phyloP scores from a whole-genome alignment of 805 yeast genomes.

The Monosporozyma yasuniensis region DNA sequence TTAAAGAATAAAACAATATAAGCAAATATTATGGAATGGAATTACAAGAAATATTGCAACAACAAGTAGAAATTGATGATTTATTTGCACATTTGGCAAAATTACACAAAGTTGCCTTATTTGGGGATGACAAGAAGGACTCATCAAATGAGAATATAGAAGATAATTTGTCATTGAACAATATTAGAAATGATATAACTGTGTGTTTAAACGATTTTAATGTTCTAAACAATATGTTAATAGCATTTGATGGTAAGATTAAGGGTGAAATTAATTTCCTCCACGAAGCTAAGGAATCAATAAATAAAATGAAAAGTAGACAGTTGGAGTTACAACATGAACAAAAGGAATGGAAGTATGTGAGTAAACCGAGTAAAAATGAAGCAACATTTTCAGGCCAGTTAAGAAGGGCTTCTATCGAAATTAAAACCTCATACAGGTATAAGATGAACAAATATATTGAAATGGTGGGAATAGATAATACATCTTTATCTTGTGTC shows the following conservation, averaged over 20 bases:
- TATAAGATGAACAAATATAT: conserved; percentile 17
- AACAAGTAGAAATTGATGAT: conserved; percentile 17
- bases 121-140: not conserved
- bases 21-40: conserved; percentile 1
- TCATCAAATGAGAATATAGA: not conserved
- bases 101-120: conserved; percentile 17
- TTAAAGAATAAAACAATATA: too few relatives aligned
- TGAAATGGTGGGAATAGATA: conserved; percentile 18
- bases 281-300: conserved; percentile 7
- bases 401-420: too few relatives aligned
- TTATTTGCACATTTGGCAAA: conserved; percentile 14
- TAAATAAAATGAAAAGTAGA: conserved; percentile 8
- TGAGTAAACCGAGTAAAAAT: not conserved
- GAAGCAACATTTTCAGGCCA: too few relatives aligned
- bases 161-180: conserved; percentile 10
- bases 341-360: conserved; percentile 6
- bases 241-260: conserved; percentile 20
- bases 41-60: conserved; percentile 19
- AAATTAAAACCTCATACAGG: conserved; percentile 15
- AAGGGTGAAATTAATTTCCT: conserved; percentile 14
- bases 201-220: conserved; percentile 24
- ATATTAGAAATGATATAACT: conserved; percentile 20
- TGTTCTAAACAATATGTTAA: conserved; percentile 19
- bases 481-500: conserved; percentile 13
- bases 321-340: conserved; percentile 9